Conservation (phyloP, 768 basidiomycete genomes). For the Suillus ampliporus region DNA sequence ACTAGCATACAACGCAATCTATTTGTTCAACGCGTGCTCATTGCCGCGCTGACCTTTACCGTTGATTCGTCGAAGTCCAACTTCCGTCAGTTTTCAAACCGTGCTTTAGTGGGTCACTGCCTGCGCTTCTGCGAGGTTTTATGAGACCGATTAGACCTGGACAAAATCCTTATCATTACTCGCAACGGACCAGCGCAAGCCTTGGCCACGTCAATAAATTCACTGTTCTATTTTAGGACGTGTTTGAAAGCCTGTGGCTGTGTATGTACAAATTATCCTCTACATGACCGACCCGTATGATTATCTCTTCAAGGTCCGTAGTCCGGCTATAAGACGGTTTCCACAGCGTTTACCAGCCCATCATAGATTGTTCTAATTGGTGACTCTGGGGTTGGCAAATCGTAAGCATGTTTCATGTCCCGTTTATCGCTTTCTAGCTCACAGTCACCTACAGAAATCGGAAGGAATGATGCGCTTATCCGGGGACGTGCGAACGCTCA, state of each 20-base stretch:
- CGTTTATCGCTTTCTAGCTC: constrained; percentile 6
- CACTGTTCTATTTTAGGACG: constrained; percentile 15
- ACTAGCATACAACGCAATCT: no score
- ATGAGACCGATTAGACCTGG: no score
- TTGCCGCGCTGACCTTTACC: no score
- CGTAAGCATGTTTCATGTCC: constrained; percentile 63
- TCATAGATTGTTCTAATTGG: constrained; percentile 95
- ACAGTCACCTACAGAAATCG: constrained; percentile 36
- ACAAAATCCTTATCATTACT: no score
- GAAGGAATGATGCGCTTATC: constrained; percentile 23
- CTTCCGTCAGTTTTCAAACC: no score
- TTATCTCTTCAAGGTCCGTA: constrained; percentile 94
- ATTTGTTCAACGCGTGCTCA: no score
- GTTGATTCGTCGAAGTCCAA: no score
- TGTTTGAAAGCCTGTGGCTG: constrained; percentile 28
- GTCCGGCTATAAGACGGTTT: not conserved
- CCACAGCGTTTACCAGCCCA: constrained; percentile 7
- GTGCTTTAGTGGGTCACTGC: no score
- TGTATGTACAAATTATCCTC: no score
- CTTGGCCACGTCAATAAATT: constrained; percentile 29
- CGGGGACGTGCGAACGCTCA: constrained; percentile 3
- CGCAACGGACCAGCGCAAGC: no score
- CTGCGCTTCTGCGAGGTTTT: no score
- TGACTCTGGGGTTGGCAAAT: constrained; percentile 99
- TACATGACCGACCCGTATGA: constrained; percentile 96